Evolutionary conservation across 495 filamentous ascomycete species (phyloP).

Genomic region (Podospora australis): DNA sequence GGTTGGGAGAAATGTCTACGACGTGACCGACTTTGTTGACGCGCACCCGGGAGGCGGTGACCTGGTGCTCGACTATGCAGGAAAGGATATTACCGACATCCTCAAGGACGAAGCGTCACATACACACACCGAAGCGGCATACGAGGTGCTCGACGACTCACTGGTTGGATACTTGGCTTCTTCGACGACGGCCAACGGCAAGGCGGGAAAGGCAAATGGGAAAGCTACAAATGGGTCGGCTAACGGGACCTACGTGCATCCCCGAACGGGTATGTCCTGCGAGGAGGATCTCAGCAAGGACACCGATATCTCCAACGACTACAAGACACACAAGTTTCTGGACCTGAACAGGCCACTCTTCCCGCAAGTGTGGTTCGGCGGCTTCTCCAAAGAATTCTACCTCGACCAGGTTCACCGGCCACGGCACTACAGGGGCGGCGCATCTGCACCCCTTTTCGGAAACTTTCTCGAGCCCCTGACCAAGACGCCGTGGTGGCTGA

Average conservation of each 20-base stretch:
- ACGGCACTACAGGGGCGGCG: slow-evolving; percentile 86
- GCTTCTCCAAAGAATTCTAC: slow-evolving; percentile 90
- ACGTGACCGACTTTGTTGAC: slow-evolving; percentile 82
- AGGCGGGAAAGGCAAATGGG: slow-evolving; percentile 16
- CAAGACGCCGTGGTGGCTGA: slow-evolving; percentile 87
- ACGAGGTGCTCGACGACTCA: slow-evolving; percentile 76
- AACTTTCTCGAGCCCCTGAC: slow-evolving; percentile 95
- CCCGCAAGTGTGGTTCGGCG: slow-evolving; percentile 80
- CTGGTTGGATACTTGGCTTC: slow-evolving; percentile 71
- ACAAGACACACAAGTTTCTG: slow-evolving; percentile 83
- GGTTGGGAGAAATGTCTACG: slow-evolving; percentile 82
- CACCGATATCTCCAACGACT: slow-evolving; percentile 70
- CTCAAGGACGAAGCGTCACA: slow-evolving; percentile 82
- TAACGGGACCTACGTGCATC: slow-evolving; percentile 48
- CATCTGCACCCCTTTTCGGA: slow-evolving; percentile 90
- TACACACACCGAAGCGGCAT: slow-evolving; percentile 78
- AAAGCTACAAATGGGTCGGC: slow-evolving; percentile 20
- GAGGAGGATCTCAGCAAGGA: slow-evolving; percentile 82
- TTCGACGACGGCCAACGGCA: slow-evolving; percentile 29
- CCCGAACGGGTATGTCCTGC: slow-evolving; percentile 75
- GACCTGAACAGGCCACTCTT: slow-evolving; percentile 83
- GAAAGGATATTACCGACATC: slow-evolving; percentile 78
- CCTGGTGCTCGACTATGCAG: slow-evolving; percentile 81
- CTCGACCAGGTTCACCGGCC: slow-evolving; percentile 93
- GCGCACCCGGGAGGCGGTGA: slow-evolving; percentile 89